Percentiles rank a stretch among this genome's conserved stretches.
phyloP scores from a whole-genome alignment of 2,329 filamentous ascomycete genomes.

The Diaporthe sp. region DNA sequence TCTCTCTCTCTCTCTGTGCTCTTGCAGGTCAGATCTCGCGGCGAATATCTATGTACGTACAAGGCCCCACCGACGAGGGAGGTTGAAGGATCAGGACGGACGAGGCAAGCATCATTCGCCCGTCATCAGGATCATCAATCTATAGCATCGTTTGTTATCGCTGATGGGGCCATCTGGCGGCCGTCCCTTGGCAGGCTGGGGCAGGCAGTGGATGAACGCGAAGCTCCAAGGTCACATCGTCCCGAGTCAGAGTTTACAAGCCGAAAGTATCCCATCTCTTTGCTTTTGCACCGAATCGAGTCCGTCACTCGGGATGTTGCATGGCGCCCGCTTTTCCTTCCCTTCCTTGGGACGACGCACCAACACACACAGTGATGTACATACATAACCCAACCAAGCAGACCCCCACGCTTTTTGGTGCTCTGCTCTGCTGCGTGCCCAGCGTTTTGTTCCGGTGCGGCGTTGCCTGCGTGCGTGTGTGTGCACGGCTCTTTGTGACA shows the following conservation, averaged over 20 bases:
- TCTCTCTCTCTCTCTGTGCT: too few relatives aligned
- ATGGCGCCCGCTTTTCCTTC: not conserved
- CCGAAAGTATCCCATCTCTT: constrained; percentile 25
- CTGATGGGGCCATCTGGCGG: not conserved
- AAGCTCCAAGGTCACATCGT: not conserved
- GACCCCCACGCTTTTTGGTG: constrained; percentile 9
- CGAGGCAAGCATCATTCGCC: not conserved
- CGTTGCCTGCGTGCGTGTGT: not conserved
- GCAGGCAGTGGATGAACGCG: constrained; percentile 22
- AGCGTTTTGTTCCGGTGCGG: not conserved
- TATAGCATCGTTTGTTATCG: constrained; percentile 3
- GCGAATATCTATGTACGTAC: not conserved
- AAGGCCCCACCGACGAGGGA: not conserved
- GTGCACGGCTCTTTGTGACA: not conserved
- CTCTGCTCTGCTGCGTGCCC: not conserved
- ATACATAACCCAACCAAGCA: too few relatives aligned
- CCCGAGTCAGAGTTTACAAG: constrained; percentile 20
- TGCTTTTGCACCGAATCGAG: constrained; percentile 24
- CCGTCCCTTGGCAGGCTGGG: not conserved
- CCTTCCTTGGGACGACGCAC: constrained; percentile 3
- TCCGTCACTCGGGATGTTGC: constrained; percentile 20
- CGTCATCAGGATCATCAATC: not conserved
- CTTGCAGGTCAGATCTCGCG: constrained; percentile 25
- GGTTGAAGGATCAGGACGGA: not conserved
- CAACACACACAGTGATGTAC: not conserved